Conservation (phyloP, 1,284 basidiomycete species). For the Gomphus bonarii region DNA sequence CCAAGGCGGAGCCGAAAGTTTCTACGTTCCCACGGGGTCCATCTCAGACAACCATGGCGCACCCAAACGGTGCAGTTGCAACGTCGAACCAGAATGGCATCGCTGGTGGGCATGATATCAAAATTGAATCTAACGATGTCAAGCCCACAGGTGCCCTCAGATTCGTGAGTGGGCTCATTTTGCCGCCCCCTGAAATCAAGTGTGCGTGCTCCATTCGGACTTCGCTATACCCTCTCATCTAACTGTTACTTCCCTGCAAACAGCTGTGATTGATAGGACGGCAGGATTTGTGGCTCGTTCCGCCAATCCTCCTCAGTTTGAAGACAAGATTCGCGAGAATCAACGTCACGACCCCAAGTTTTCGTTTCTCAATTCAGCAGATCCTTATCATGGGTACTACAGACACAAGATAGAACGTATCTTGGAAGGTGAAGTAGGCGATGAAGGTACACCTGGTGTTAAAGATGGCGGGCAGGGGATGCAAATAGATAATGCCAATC, state of each 20-base stretch:
- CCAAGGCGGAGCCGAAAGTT: slow-evolving; percentile 22
- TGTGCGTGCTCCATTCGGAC: slow-evolving; percentile 36
- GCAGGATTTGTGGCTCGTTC: slow-evolving; percentile 90
- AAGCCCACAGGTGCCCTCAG: slow-evolving; percentile 25
- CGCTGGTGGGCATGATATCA: background rate
- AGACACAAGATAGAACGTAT: slow-evolving; percentile 78
- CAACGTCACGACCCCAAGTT: slow-evolving; percentile 94
- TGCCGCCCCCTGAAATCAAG: slow-evolving; percentile 89
- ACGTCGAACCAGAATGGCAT: background rate
- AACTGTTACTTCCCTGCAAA: background rate
- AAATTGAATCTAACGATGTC: background rate
- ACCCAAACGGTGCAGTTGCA: background rate
- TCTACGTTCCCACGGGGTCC: slow-evolving; percentile 11
- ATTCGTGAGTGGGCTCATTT: slow-evolving; percentile 78
- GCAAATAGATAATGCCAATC: slow-evolving; percentile 26
- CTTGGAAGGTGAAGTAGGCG: slow-evolving; percentile 54
- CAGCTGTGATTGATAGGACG: slow-evolving; percentile 93
- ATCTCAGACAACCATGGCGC: slow-evolving; percentile 4
- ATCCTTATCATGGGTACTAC: slow-evolving; percentile 97
- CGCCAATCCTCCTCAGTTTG: slow-evolving; percentile 80
- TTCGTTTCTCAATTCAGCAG: slow-evolving; percentile 88
- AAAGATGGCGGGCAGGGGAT: slow-evolving; percentile 30
- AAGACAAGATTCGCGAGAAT: slow-evolving; percentile 91
- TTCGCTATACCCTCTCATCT: background rate
- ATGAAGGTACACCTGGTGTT: slow-evolving; percentile 34